phyloP scores from a whole-genome alignment of 2,329 filamentous ascomycete species.

The Aspergillus luchuensis region DNA sequence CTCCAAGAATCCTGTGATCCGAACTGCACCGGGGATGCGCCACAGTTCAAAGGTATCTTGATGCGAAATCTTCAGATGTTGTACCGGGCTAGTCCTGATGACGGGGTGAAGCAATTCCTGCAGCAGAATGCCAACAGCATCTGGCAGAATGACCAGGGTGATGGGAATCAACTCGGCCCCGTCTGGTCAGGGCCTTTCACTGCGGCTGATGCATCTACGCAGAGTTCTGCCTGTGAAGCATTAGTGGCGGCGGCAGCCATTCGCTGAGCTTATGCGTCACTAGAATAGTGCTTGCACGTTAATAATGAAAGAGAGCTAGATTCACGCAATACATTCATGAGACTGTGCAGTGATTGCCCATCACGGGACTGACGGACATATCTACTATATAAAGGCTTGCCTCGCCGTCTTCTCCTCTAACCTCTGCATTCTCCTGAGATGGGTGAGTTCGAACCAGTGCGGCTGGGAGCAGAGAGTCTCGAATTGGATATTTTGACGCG shows the following conservation, averaged over 20 bases:
- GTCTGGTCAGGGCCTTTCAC: conserved; percentile 6
- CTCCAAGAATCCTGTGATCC: conserved; percentile 3
- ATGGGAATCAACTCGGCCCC: neutral
- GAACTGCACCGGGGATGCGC: neutral
- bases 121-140: conserved; percentile 7
- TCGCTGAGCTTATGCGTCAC: neutral
- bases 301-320: too few species aligned
- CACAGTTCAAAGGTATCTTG: conserved; percentile 3
- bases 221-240: conserved; percentile 11
- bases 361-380: too few species aligned
- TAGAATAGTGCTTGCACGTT: neutral
- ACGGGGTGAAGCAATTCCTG: neutral
- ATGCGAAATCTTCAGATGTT: conserved; percentile 1
- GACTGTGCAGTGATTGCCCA: too few species aligned
- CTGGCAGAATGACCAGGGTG: conserved; percentile 6
- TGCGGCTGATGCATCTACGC: conserved; percentile 4
- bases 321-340: too few species aligned
- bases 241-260: conserved; percentile 1
- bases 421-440: too few species aligned
- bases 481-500: too few species aligned
- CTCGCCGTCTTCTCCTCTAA: too few species aligned
- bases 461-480: too few species aligned
- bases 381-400: too few species aligned
- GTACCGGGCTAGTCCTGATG: neutral
- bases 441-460: too few species aligned